phyloP scores from a whole-genome alignment of 495 filamentous ascomycete species.

The Penicillium pancosmium region DNA sequence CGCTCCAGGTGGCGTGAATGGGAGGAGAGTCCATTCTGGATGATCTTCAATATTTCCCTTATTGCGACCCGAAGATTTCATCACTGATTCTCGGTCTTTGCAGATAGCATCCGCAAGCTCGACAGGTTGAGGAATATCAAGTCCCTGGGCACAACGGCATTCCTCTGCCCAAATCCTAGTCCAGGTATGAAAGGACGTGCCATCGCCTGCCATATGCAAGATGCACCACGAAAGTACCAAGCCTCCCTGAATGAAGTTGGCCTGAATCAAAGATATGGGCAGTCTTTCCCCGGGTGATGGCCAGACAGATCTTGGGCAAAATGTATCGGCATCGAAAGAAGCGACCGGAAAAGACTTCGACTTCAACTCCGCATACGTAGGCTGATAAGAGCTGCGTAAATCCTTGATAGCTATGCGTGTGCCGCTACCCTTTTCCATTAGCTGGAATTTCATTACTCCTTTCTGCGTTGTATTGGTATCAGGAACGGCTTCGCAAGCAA shows the following conservation, averaged over 20 bases:
- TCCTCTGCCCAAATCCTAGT: constrained; percentile 41
- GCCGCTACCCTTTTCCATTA: constrained; percentile 11
- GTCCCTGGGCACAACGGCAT: constrained; percentile 34
- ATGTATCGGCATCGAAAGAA: constrained; percentile 31
- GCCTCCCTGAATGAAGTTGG: constrained; percentile 40
- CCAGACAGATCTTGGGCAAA: constrained; percentile 35
- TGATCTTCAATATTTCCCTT: constrained; percentile 32
- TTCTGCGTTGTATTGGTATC: constrained; percentile 27
- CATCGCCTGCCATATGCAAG: constrained; percentile 39
- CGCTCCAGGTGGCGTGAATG: constrained; percentile 31
- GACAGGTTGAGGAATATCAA: constrained; percentile 20
- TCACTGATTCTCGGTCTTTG: constrained; percentile 29
- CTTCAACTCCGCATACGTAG: constrained; percentile 34
- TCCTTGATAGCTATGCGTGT: constrained; percentile 28
- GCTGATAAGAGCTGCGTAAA: constrained; percentile 27
- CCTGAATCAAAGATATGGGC: constrained; percentile 34
- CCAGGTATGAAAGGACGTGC: constrained; percentile 32
- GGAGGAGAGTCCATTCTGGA: constrained; percentile 34
- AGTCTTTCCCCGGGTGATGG: constrained; percentile 31
- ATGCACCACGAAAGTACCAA: constrained; percentile 30
- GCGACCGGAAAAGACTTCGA: constrained; percentile 32
- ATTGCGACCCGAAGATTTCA: constrained; percentile 29
- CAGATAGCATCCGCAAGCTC: constrained; percentile 23
- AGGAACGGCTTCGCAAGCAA: constrained; percentile 35
- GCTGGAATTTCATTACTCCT: constrained; percentile 33